phyloP scores from a whole-genome alignment of 768 basidiomycete species.

The Paxillus ammoniavirescens region DNA sequence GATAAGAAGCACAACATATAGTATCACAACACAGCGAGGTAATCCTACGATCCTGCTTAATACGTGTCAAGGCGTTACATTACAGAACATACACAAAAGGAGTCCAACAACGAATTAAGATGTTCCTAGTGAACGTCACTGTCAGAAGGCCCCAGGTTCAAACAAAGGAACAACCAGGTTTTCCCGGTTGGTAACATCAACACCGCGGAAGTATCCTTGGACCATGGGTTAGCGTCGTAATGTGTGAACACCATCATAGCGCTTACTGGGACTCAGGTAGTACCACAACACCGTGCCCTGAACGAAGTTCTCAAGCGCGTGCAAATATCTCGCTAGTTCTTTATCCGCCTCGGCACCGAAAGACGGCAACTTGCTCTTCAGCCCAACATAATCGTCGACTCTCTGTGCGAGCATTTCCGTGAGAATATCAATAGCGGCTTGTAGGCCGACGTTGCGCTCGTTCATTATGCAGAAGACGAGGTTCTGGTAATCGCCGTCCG shows the following conservation, averaged over 20 bases:
- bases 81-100: conserved; percentile 21
- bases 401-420: conserved; percentile 37
- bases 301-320: conserved; percentile 37
- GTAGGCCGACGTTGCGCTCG: conserved; percentile 32
- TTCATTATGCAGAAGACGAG: conserved; percentile 40
- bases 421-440: conserved; percentile 34
- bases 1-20: conserved; percentile 8
- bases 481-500: conserved; percentile 40
- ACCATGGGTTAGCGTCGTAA: conserved; percentile 11
- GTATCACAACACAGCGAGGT: conserved; percentile 13
- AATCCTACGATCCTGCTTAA: conserved; percentile 15
- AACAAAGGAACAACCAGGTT: conserved; percentile 31
- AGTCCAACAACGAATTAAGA: not conserved
- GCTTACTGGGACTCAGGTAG: conserved; percentile 38
- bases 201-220: conserved; percentile 33
- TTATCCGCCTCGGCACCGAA: conserved; percentile 34
- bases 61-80: conserved; percentile 7
- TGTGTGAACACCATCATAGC: not conserved
- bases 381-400: conserved; percentile 30
- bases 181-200: conserved; percentile 31
- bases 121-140: not conserved
- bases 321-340: conserved; percentile 33
- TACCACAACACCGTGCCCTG: conserved; percentile 41
- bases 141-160: conserved; percentile 23
- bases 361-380: conserved; percentile 35